These are phyloP conservation scores for Clitocybe nebularis DNA, from an alignment of 1,284 basidiomycete genomes.

Conservation along the genomic window DNA sequence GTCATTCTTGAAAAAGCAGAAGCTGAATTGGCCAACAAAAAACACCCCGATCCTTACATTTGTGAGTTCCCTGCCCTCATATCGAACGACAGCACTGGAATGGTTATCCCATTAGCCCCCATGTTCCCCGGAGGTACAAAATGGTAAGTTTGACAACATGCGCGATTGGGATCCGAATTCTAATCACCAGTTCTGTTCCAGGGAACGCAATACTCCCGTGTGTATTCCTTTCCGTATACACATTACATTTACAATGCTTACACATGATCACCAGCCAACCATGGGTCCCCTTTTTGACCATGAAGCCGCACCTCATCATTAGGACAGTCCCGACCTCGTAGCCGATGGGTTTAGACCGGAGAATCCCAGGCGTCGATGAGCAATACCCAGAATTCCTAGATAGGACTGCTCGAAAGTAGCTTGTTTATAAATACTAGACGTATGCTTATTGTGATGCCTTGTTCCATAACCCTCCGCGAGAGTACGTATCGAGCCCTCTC, in stretches of 20 bases:
- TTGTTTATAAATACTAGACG: too few relatives aligned
- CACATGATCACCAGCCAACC: slow-evolving; percentile 35
- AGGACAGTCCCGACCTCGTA: slow-evolving; percentile 13
- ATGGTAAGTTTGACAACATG: slow-evolving; percentile 55
- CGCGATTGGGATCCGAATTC: slow-evolving; percentile 10
- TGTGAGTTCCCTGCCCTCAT: slow-evolving; percentile 43
- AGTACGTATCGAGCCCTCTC: too few relatives aligned
- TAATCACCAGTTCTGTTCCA: slow-evolving; percentile 25
- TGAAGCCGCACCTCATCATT: slow-evolving; percentile 30
- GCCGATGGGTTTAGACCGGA: too few relatives aligned
- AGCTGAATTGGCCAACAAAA: slow-evolving; percentile 59
- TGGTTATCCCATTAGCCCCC: slow-evolving; percentile 47
- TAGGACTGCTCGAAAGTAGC: too few relatives aligned
- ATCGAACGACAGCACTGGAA: slow-evolving; percentile 11
- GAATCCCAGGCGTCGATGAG: too few relatives aligned
- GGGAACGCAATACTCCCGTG: slow-evolving; percentile 75
- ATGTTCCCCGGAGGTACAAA: slow-evolving; percentile 82
- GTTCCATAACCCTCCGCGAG: too few relatives aligned
- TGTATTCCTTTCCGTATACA: slow-evolving; percentile 24
- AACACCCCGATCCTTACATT: slow-evolving; percentile 91
- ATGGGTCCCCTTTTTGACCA: slow-evolving; percentile 56
- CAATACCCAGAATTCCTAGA: too few relatives aligned
- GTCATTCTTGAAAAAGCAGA: slow-evolving; percentile 82
- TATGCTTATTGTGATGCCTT: too few relatives aligned
- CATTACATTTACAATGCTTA: too few relatives aligned